Evolutionary conservation across 164 flowering plant genomes (phyloP).

Genomic region (Berberis thunbergii): DNA sequence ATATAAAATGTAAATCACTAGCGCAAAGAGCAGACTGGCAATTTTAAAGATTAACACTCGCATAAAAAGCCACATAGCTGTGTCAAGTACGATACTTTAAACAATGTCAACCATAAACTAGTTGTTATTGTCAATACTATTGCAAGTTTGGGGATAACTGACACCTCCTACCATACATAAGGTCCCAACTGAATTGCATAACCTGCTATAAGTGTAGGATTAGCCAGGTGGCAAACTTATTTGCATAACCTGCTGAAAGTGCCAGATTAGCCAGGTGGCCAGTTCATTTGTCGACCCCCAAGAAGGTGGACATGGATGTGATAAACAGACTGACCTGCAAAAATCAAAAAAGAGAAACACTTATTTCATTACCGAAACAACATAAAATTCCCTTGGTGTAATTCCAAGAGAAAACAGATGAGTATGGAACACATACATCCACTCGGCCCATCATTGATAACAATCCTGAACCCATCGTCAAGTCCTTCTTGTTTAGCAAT

Average conservation of each 20-base stretch:
- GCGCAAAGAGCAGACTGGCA: too few relatives aligned
- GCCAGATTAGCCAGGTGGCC: constrained; percentile 85
- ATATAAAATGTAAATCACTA: too few relatives aligned
- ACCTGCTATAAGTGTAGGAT: too few relatives aligned
- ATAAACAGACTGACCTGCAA: constrained; percentile 91
- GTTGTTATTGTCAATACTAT: too few relatives aligned
- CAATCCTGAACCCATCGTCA: constrained; percentile 77
- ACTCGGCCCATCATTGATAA: constrained; percentile 89
- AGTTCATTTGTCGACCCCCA: constrained; percentile 95
- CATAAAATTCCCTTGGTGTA: background rate
- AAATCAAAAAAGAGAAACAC: background rate
- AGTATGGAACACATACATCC: constrained; percentile 48
- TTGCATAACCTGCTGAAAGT: background rate
- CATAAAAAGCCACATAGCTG: too few relatives aligned
- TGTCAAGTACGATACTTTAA: too few relatives aligned
- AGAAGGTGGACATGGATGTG: constrained; percentile 86
- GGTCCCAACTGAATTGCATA: too few relatives aligned
- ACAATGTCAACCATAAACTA: too few relatives aligned
- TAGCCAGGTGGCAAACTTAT: background rate
- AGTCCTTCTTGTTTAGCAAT: constrained; percentile 97
- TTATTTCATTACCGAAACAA: background rate
- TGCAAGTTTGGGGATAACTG: too few relatives aligned
- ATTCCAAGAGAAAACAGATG: background rate
- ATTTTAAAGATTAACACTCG: too few relatives aligned
- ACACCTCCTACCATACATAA: too few relatives aligned